A percentile compares a stretch with the other conserved stretches of the same genome.
These are phyloP conservation scores for Dioszegia crocea DNA, from an alignment of 768 basidiomycete genomes.

Conservation along the genomic window DNA sequence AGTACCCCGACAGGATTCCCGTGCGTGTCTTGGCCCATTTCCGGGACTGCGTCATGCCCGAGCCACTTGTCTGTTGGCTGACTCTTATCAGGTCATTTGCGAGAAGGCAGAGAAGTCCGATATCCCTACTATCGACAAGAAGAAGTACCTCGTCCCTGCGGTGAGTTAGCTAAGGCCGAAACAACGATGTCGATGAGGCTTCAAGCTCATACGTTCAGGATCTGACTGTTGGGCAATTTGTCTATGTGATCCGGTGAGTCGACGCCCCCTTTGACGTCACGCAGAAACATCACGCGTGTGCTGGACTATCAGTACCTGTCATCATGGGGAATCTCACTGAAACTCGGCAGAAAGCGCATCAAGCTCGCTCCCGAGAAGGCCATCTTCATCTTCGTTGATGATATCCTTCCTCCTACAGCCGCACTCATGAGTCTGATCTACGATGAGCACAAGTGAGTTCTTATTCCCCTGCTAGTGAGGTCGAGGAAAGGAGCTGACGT, in stretches of 20 bases:
- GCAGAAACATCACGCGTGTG: no score
- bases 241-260: constrained; percentile 77
- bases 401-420: constrained; percentile 95
- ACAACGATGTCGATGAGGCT: background rate
- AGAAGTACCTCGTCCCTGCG: constrained; percentile 99
- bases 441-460: constrained; percentile 94
- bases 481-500: background rate
- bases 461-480: background rate
- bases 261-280: no score
- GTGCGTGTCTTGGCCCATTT: constrained; percentile 66
- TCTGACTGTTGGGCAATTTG: constrained; percentile 95
- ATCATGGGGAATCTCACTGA: background rate
- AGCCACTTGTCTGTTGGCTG: background rate
- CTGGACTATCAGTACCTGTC: background rate
- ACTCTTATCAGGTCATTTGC: constrained; percentile 82
- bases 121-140: constrained; percentile 99
- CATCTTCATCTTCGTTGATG: constrained; percentile 99
- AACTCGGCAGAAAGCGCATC: constrained; percentile 74
- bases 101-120: constrained; percentile 98
- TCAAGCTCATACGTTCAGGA: constrained; percentile 57
- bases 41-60: no score
- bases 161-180: constrained; percentile 60
- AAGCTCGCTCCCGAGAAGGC: constrained; percentile 99
- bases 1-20: constrained; percentile 97
- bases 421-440: constrained; percentile 98